Evolutionary conservation across 371 early-diverging fungal species (phyloP), one percentile per base, ranked within the genome.

Genomic region (Haplosporangium sp.): DNA sequence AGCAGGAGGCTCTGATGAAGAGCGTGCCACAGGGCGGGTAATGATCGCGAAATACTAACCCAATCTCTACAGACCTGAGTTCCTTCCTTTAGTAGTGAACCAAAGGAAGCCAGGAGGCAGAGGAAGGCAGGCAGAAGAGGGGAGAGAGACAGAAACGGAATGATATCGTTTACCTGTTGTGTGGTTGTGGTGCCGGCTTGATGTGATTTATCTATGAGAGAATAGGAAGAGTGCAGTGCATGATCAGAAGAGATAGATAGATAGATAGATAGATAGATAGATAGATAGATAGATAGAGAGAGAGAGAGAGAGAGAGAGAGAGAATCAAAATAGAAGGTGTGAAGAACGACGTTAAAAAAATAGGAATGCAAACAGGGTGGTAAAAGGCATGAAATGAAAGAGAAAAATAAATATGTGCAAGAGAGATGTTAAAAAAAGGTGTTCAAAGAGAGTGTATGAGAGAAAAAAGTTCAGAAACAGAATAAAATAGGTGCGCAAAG

Each of bases 71-170:
- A 72, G 63, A 72, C 63, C 73, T 72, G 67, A 72, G 63, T 66
- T 50, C 66, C 72, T 66, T 67, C 72, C 44, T 66, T n/a, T n/a
- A n/a, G n/a, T 50, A 65, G 61, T 65, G 65, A 50, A 72, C 67
- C 67, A 72, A 56, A 72, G 63, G 67, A 72, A 72, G 72, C 72
- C 67, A 72, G 67, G 62, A 72, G 72, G 72, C 61, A 72, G 67
- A 71, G 72, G 62, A 53, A 50, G 67, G 72, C 63, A 66, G 72
- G 72, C 71, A 65, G 34, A 61, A 59, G 5, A 52, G 39, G 53
- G 37, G 66, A 58, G 40, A n/a, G 42, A 40, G 58, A 45, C n/a
- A n/a, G 42, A 65, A 56, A 65, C 42, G 66, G 44, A 56, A 34
- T 44, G 58, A 65, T 11, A 56, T 65, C 58, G 57, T 52, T 65